Conservation (phyloP, 1,284 basidiomycete genomes). For the Leccinum insigne region DNA sequence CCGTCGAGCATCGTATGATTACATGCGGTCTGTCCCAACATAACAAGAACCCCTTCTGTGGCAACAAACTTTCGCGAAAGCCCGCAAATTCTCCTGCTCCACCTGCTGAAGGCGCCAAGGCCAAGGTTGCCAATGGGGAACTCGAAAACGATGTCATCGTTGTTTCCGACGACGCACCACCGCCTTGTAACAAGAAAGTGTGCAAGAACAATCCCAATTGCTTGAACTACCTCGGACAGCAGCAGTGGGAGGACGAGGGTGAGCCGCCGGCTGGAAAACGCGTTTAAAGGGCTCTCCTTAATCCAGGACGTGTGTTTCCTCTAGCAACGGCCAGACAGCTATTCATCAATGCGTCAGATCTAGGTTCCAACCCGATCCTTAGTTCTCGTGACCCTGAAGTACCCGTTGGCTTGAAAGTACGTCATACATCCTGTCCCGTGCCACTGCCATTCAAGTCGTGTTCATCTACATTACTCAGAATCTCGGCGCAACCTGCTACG, state of each 20-base stretch:
- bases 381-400: slow-evolving; percentile 50
- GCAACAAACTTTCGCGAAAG: slow-evolving; percentile 49
- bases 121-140: slow-evolving; percentile 36
- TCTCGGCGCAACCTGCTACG: slow-evolving; percentile 92
- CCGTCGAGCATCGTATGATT: slow-evolving; percentile 58
- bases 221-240: slow-evolving; percentile 83
- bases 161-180: slow-evolving; percentile 63
- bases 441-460: background rate
- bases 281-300: slow-evolving; percentile 11
- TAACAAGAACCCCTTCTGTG: slow-evolving; percentile 50
- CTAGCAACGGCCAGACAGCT: slow-evolving; percentile 52
- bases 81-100: slow-evolving; percentile 11
- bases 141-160: slow-evolving; percentile 63
- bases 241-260: slow-evolving; percentile 73
- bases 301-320: slow-evolving; percentile 15
- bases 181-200: slow-evolving; percentile 55
- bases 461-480: slow-evolving; percentile 52
- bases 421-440: slow-evolving; percentile 9
- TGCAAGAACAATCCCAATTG: slow-evolving; percentile 82
- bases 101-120: slow-evolving; percentile 6
- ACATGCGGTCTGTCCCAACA: slow-evolving; percentile 65
- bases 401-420: slow-evolving; percentile 81
- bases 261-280: slow-evolving; percentile 18
- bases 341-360: slow-evolving; percentile 53
- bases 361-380: slow-evolving; percentile 54